Evolutionary conservation across 106 monocot species (phyloP).

Genomic region (Gastrodia elata): DNA sequence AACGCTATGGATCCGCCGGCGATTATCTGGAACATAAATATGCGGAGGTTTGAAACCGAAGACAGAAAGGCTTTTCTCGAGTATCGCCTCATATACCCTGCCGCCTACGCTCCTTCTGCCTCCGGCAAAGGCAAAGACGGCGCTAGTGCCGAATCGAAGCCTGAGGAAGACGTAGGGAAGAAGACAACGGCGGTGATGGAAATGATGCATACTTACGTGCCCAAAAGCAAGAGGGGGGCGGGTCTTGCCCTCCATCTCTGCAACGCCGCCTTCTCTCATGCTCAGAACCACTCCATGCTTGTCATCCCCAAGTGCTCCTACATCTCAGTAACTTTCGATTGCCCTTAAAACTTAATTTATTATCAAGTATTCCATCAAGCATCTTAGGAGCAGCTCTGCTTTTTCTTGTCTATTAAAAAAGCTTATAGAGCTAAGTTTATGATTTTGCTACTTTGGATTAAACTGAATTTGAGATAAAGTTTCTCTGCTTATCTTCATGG

Average conservation of each 20-base stretch:
- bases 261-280: slow-evolving; percentile 70
- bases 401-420: neutral
- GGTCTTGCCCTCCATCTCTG: slow-evolving; percentile 70
- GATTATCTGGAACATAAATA: slow-evolving; percentile 68
- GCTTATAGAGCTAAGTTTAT: neutral
- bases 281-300: slow-evolving; percentile 35
- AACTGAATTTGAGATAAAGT: neutral
- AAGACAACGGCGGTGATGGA: slow-evolving; percentile 44
- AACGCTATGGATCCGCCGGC: slow-evolving; percentile 1
- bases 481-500: neutral
- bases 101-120: neutral
- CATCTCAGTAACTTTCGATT: slow-evolving; percentile 44
- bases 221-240: slow-evolving; percentile 63
- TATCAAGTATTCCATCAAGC: neutral
- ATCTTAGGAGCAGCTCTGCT: neutral
- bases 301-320: slow-evolving; percentile 91
- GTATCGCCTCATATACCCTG: slow-evolving; percentile 36
- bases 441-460: neutral
- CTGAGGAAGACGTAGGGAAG: slow-evolving; percentile 3
- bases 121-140: neutral
- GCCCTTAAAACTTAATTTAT: neutral
- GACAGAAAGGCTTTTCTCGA: slow-evolving; percentile 77
- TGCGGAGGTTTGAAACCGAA: slow-evolving; percentile 68
- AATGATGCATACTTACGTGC: slow-evolving; percentile 86
- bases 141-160: neutral